Evolutionary conservation across 441 rosid species (phyloP).

Genomic region (Syzygium syzygioides): DNA sequence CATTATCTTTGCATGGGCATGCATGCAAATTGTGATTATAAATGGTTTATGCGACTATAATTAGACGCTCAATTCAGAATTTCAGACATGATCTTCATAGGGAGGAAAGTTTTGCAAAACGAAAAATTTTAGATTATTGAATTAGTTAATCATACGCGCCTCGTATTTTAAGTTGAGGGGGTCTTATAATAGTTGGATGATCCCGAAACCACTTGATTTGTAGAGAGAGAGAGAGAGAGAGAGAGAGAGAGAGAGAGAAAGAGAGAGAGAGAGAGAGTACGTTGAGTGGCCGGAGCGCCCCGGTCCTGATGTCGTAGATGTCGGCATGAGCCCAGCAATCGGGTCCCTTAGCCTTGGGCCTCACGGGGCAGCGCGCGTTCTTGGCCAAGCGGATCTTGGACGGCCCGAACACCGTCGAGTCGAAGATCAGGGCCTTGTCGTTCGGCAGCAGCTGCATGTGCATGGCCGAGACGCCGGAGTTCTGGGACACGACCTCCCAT

Average conservation of each 20-base stretch:
- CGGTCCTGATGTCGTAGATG: constrained; percentile 36
- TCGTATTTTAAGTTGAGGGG: no score
- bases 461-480: constrained; percentile 79
- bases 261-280: constrained; percentile 8
- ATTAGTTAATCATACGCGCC: no score
- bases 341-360: constrained; percentile 1
- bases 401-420: constrained; percentile 60
- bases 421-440: constrained; percentile 60
- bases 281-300: constrained; percentile 33
- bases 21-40: neutral
- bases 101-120: no score
- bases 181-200: no score
- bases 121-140: no score
- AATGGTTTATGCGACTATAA: neutral
- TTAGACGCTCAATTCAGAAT: neutral
- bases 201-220: neutral
- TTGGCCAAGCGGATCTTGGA: constrained; percentile 36
- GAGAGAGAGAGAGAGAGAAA: neutral
- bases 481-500: constrained; percentile 45
- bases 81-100: neutral
- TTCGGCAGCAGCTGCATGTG: constrained; percentile 62
- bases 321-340: constrained; percentile 71
- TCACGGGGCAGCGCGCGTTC: constrained; percentile 31
- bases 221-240: neutral
- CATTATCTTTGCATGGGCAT: neutral